A percentile compares a stretch with the other conserved stretches of the same genome.
phyloP scores from a whole-genome alignment of 768 basidiomycete species.

The Collybia sordida region DNA sequence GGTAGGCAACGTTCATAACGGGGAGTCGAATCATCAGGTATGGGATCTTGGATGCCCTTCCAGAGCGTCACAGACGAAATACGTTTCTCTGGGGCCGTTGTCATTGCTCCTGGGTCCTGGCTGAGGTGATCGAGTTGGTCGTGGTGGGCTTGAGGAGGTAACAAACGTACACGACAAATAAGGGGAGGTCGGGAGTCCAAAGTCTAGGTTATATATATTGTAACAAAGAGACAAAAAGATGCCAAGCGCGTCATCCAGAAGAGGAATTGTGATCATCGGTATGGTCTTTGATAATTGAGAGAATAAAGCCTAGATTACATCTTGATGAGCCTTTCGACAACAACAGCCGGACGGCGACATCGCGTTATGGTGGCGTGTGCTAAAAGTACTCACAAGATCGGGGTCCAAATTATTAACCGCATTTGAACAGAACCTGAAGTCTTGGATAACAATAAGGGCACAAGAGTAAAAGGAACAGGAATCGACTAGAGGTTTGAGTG shows the following conservation, averaged over 20 bases:
- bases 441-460: slow-evolving; percentile 15
- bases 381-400: not conserved
- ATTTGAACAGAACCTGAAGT: slow-evolving; percentile 5
- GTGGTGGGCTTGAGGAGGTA: too few species aligned
- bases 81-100: not conserved
- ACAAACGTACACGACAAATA: too few species aligned
- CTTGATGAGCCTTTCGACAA: not conserved
- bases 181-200: too few species aligned
- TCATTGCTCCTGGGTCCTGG: too few species aligned
- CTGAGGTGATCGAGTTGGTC: too few species aligned
- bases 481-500: slow-evolving; percentile 1
- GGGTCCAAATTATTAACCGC: slow-evolving; percentile 5
- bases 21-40: slow-evolving; percentile 1
- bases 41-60: not conserved
- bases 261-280: not conserved
- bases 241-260: too few species aligned
- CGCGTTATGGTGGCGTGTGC: not conserved
- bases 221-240: too few species aligned
- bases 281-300: not conserved
- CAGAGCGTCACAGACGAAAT: not conserved
- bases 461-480: slow-evolving; percentile 4
- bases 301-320: not conserved
- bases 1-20: not conserved
- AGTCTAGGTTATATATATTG: too few species aligned
- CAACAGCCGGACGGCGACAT: slow-evolving; percentile 6